Conservation (phyloP, 2,329 filamentous ascomycete genomes). For the Venturia oleaginea region DNA sequence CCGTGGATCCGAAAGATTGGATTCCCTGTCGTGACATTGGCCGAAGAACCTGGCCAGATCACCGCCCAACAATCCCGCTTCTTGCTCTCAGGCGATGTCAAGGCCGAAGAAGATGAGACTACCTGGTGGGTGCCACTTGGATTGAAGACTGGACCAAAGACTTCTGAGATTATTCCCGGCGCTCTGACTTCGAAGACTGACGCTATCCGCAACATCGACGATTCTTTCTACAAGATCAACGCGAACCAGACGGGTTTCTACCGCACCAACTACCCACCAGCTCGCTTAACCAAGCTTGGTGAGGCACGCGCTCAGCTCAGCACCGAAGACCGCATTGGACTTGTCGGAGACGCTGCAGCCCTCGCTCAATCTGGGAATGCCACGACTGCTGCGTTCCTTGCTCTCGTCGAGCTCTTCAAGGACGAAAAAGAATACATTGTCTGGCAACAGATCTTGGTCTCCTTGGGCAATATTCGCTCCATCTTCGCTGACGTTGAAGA, state of each 20-base stretch:
- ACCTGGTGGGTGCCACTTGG: slow-evolving; percentile 93
- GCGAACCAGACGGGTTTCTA: slow-evolving; percentile 82
- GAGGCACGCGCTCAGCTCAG: slow-evolving; percentile 66
- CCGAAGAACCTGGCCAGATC: slow-evolving; percentile 76
- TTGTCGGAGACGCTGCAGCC: slow-evolving; percentile 82
- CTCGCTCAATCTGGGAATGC: slow-evolving; percentile 81
- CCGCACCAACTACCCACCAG: slow-evolving; percentile 85
- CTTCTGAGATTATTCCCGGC: slow-evolving; percentile 52
- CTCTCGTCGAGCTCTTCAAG: slow-evolving; percentile 76
- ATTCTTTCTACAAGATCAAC: slow-evolving; percentile 90
- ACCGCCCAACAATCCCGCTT: slow-evolving; percentile 79
- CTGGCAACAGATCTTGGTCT: slow-evolving; percentile 75
- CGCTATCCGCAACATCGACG: slow-evolving; percentile 63
- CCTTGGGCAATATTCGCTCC: slow-evolving; percentile 68
- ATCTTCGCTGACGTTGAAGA: slow-evolving; percentile 71
- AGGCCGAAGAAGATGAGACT: slow-evolving; percentile 82
- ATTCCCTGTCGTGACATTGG: slow-evolving; percentile 79
- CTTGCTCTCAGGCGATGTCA: slow-evolving; percentile 82
- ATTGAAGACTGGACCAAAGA: slow-evolving; percentile 59
- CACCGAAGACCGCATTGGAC: slow-evolving; percentile 83
- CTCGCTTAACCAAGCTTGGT: slow-evolving; percentile 70
- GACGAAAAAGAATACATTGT: slow-evolving; percentile 79
- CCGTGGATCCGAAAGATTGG: slow-evolving; percentile 95
- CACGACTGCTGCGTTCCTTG: slow-evolving; percentile 70
- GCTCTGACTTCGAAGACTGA: slow-evolving; percentile 70